Percentiles rank a stretch among this genome's conserved stretches.
phyloP scores from a whole-genome alignment of 805 yeast genomes.

The Saccharomyces jurei region DNA sequence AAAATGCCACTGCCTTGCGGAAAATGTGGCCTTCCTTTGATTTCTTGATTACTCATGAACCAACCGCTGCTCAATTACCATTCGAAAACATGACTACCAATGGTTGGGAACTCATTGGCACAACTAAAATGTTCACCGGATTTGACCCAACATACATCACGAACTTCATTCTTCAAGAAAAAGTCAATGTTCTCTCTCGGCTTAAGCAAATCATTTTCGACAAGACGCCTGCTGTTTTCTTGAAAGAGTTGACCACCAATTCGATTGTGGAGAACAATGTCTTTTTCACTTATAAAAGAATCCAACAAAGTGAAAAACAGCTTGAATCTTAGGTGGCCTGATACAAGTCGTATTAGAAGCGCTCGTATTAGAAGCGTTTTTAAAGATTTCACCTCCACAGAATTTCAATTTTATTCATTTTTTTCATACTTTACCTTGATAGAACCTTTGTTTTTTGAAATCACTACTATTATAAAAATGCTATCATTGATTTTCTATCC shows the following conservation, averaged over 20 bases:
- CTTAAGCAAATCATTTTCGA: conserved; percentile 5
- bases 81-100: conserved; percentile 16
- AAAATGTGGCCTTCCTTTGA: conserved; percentile 43
- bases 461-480: not conserved
- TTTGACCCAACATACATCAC: conserved; percentile 27
- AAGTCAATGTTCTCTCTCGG: conserved; percentile 11
- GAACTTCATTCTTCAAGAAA: conserved; percentile 11
- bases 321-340: not conserved
- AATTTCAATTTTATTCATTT: not conserved
- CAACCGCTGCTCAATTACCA: conserved; percentile 10
- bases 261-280: conserved; percentile 15
- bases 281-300: conserved; percentile 27
- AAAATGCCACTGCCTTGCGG: conserved; percentile 35
- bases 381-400: not conserved
- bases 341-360: not conserved
- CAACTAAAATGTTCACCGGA: conserved; percentile 36
- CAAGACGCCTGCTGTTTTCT: conserved; percentile 3
- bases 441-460: not conserved
- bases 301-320: not conserved
- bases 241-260: conserved; percentile 5
- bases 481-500: conserved; percentile 9
- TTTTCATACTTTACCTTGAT: too few species aligned
- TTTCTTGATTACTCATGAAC: conserved; percentile 38
- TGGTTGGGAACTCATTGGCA: conserved; percentile 39
- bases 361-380: not conserved